Conservation (phyloP, 371 early-diverging fungal species). For the Mortierella sp. region DNA sequence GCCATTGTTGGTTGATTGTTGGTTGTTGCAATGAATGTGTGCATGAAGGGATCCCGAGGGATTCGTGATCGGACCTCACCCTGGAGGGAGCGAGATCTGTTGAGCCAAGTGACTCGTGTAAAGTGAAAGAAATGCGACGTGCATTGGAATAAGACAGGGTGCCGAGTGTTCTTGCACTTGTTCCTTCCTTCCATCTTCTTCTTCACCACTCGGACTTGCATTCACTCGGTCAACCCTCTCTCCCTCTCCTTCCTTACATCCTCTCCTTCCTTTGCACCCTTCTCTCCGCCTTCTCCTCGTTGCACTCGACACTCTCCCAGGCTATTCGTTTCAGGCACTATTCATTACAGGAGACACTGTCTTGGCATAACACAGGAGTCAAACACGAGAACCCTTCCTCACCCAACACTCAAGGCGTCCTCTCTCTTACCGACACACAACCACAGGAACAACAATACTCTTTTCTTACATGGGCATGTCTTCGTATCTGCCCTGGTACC, state of each 20-base stretch:
- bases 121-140: not conserved
- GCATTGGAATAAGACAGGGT: not conserved
- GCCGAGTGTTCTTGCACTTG: not conserved
- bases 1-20: not conserved
- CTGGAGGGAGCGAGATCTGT: not conserved
- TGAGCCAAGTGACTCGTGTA: not conserved
- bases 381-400: not conserved
- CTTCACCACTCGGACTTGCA: conserved; percentile 1
- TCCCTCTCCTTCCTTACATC: not conserved
- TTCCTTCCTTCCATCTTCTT: not conserved
- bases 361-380: not conserved
- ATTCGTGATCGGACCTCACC: conserved; percentile 1
- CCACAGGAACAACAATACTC: not conserved
- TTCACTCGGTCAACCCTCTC: not conserved
- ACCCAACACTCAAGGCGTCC: not conserved
- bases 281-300: not conserved
- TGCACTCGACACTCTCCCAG: not conserved
- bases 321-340: too few relatives aligned
- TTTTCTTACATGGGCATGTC: conserved; percentile 20
- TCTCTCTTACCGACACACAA: not conserved
- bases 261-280: not conserved
- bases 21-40: not conserved
- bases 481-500: conserved; percentile 59
- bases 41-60: not conserved
- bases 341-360: too few relatives aligned